A percentile compares a stretch with the other conserved stretches of the same genome.
Evolutionary conservation across 2,329 filamentous ascomycete genomes (phyloP).

Genomic region (Fonsecaea monophora): DNA sequence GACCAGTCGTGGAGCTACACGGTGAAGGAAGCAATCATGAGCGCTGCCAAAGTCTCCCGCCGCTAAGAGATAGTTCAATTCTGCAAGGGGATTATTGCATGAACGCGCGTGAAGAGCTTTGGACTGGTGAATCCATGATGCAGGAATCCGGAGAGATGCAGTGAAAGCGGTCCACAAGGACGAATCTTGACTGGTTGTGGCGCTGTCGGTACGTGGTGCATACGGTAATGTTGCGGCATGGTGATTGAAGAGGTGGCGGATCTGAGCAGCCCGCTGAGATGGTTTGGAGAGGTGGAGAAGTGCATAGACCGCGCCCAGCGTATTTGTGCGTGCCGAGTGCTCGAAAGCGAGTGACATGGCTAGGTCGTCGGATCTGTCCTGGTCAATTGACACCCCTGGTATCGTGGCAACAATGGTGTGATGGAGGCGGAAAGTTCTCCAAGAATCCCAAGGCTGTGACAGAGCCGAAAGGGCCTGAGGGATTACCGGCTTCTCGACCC

Average conservation of each 20-base stretch:
- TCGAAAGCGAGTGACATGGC: conserved; percentile 67
- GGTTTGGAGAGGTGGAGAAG: conserved; percentile 74
- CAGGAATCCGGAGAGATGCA: conserved; percentile 72
- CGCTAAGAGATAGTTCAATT: conserved; percentile 80
- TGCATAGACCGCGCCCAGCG: conserved; percentile 76
- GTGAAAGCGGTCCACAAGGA: conserved; percentile 65
- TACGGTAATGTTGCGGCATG: conserved; percentile 71
- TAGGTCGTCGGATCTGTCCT: conserved; percentile 69
- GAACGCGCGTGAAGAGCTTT: conserved; percentile 82
- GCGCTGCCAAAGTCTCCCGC: conserved; percentile 80
- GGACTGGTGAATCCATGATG: conserved; percentile 83
- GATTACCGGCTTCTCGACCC: conserved; percentile 54
- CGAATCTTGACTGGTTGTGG: conserved; percentile 5
- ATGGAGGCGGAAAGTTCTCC: conserved; percentile 84
- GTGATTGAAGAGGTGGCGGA: conserved; percentile 75
- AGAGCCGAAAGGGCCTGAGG: conserved; percentile 77
- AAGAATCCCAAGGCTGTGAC: conserved; percentile 75
- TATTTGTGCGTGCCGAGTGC: conserved; percentile 63
- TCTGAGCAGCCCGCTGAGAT: conserved; percentile 67
- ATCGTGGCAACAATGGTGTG: conserved; percentile 65
- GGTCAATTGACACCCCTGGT: conserved; percentile 60
- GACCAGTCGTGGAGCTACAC: conserved; percentile 81
- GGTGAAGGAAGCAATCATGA: conserved; percentile 78
- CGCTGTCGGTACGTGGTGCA: conserved; percentile 48
- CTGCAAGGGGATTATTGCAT: conserved; percentile 67